Evolutionary conservation across 345 rosid genomes (phyloP).

Genomic region (Ceriops tagal): DNA sequence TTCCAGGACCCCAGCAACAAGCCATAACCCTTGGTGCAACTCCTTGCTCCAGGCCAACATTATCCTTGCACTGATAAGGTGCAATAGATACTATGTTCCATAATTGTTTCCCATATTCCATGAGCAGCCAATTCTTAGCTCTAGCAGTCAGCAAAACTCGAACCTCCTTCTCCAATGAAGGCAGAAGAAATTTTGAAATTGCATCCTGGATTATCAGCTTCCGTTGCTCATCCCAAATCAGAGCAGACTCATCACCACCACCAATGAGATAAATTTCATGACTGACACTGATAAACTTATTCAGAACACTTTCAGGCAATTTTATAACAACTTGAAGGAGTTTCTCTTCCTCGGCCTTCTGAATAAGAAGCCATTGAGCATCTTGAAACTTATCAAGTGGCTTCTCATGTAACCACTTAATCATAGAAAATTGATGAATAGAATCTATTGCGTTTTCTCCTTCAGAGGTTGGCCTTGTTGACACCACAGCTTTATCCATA

Average conservation of each 20-base stretch:
- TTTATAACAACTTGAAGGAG: conserved; percentile 82
- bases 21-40: conserved; percentile 97
- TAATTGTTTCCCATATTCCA: conserved; percentile 76
- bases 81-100: conserved; percentile 92
- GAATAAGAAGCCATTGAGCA: conserved; percentile 96
- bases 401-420: conserved; percentile 92
- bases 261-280: conserved; percentile 63
- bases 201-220: conserved; percentile 75
- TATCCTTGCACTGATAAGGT: conserved; percentile 86
- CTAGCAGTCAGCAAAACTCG: conserved; percentile 67
- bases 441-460: conserved; percentile 79
- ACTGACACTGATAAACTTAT: conserved; percentile 52
- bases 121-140: conserved; percentile 71
- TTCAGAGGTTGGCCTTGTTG: conserved; percentile 84
- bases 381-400: conserved; percentile 79
- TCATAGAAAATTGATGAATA: conserved; percentile 78
- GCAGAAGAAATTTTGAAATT: conserved; percentile 64
- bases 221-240: conserved; percentile 97
- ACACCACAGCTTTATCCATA: conserved; percentile 82
- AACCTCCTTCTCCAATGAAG: conserved; percentile 97
- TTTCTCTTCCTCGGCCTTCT: conserved; percentile 98
- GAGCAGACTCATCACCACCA: conserved; percentile 89
- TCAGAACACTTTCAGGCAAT: conserved; percentile 56
- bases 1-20: conserved; percentile 99
- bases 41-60: conserved; percentile 75